Evolutionary conservation across 768 basidiomycete species (phyloP).

Genomic region (Kockovaella imperatae): DNA sequence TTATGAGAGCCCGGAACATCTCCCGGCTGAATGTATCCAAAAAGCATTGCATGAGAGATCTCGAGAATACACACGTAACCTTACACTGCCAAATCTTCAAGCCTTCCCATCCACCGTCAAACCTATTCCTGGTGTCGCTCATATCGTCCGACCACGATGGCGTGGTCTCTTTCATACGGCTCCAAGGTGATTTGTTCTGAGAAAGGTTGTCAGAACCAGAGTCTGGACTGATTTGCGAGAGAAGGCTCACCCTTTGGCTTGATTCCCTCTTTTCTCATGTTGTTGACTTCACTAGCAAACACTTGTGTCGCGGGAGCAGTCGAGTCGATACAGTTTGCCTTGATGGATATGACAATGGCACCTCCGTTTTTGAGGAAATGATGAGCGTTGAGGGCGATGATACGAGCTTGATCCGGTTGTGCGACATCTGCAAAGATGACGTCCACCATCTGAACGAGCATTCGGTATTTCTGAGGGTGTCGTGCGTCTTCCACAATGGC

Average conservation of each 20-base stretch:
- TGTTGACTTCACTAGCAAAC: conserved; percentile 79
- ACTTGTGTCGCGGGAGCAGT: conserved; percentile 83
- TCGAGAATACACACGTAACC: no score
- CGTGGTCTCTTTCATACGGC: conserved; percentile 48
- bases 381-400: conserved; percentile 84
- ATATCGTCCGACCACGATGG: conserved; percentile 45
- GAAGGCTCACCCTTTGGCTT: conserved; percentile 62
- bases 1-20: no score
- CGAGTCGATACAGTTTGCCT: conserved; percentile 97
- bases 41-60: no score
- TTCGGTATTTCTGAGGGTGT: conserved; percentile 90
- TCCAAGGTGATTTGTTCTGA: conserved; percentile 83
- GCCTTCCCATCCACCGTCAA: conserved; percentile 18
- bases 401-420: conserved; percentile 97
- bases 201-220: conserved; percentile 1
- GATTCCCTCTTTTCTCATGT: conserved; percentile 66
- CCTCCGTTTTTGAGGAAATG: conserved; percentile 93
- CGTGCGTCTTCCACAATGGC: conserved; percentile 96
- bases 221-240: not conserved
- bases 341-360: conserved; percentile 92
- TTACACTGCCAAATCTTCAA: no score
- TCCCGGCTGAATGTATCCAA: no score
- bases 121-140: no score
- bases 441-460: conserved; percentile 90
- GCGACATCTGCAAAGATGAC: conserved; percentile 98